Evolutionary conservation across 2,329 filamentous ascomycete genomes (phyloP).

Genomic region (Sarocladium brachiariae): DNA sequence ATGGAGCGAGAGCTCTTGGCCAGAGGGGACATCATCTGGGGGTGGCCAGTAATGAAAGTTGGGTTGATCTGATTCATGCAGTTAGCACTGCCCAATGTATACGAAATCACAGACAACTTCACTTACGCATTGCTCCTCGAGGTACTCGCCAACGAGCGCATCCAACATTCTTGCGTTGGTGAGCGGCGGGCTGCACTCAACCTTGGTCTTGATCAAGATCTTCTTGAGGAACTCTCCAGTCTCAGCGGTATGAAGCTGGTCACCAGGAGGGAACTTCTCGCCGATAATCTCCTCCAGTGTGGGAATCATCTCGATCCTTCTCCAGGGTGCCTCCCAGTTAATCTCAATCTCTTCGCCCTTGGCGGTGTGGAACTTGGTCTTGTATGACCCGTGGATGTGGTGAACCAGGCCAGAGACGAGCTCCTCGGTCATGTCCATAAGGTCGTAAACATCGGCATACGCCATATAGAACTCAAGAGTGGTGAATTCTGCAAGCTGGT

Average conservation of each 20-base stretch:
- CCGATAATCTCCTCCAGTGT: slow-evolving; percentile 79
- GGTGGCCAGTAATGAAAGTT: slow-evolving; percentile 61
- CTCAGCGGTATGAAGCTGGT: slow-evolving; percentile 83
- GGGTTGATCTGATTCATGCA: slow-evolving; percentile 57
- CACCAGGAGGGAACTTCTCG: slow-evolving; percentile 87
- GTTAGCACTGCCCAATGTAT: no score
- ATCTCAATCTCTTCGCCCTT: slow-evolving; percentile 80
- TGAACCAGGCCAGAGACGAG: slow-evolving; percentile 86
- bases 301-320: slow-evolving; percentile 84
- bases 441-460: slow-evolving; percentile 83
- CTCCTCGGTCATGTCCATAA: slow-evolving; percentile 78
- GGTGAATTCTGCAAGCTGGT: slow-evolving; percentile 67
- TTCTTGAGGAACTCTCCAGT: slow-evolving; percentile 81
- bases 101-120: no score
- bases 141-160: slow-evolving; percentile 88
- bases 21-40: slow-evolving; percentile 71
- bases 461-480: slow-evolving; percentile 97
- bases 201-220: slow-evolving; percentile 79
- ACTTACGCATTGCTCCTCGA: slow-evolving; percentile 73
- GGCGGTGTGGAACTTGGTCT: slow-evolving; percentile 81
- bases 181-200: slow-evolving; percentile 82
- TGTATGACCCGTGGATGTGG: slow-evolving; percentile 76
- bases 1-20: slow-evolving; percentile 87
- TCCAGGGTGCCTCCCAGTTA: slow-evolving; percentile 96
- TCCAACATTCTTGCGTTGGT: slow-evolving; percentile 97